Evolutionary conservation across 169 alveolate genomes (phyloP), one percentile per base, ranked within the genome.

Genomic region (Plasmodium coatneyi): DNA sequence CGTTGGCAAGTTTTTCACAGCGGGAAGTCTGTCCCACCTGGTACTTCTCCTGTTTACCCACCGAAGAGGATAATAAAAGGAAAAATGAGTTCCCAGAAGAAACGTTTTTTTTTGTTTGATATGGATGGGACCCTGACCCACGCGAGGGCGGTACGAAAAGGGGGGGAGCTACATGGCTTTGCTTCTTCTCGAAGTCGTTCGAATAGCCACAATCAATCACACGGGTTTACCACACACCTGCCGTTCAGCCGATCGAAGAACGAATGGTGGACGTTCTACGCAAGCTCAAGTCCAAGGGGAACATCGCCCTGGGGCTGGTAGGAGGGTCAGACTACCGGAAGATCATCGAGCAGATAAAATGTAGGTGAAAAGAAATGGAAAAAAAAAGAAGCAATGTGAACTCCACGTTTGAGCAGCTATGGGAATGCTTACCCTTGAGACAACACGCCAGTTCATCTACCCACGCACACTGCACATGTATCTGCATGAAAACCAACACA

Each of bases 91-190:
- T 60, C 74, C 10, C 36, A 14, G 22, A 60, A 60, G 74, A 60
- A 60, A 12, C 74, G 30, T 66, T 28, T 95, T 56, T 74, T 92
- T 39, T 60, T 96, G 78, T 98, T 98, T 93, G 99, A 98, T 80
- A 96, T 98, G n/a, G 99, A 98, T 96, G 98, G 98, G 46, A 98
- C 99, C 28, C 92, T 98, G 16, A 98, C 99, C 19, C 95, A 96
- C 19, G 93, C 99, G 0, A 94, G 99, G 82, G 92, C 80, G 71
- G 94, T 89, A 56, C 12, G 82, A 25, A 54, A 12, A 4, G 46
- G 46, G 14, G 60, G 60, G 60, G 60, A 3, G 60, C 12, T 71
- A 3, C 41, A 0, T 19, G 2, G 10, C 41, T 19, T 71, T 14
- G 32, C 78, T 70, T 70, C n/a, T 12, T 16, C 5, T 49, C 22